Evolutionary conservation across 352 stramenopile genomes (phyloP).

Genomic region (Pythium utonaiense): DNA sequence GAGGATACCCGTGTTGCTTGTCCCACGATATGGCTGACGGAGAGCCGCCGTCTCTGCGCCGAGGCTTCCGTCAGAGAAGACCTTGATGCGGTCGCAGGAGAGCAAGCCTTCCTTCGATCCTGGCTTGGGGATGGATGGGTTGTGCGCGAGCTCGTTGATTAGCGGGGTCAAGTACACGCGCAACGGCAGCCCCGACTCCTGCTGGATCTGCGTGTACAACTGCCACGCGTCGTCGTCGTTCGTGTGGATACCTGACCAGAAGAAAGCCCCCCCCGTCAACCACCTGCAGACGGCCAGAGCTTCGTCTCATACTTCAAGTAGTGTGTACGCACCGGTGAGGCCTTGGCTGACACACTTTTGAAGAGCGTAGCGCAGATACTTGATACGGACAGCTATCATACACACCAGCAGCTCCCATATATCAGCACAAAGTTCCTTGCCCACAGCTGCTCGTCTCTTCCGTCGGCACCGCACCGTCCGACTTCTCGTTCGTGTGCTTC

Average conservation of each 20-base stretch:
- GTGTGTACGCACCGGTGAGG: slow-evolving; percentile 43
- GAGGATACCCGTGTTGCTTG: slow-evolving; percentile 71
- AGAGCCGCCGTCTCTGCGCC: slow-evolving; percentile 86
- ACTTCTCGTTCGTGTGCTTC: slow-evolving; percentile 68
- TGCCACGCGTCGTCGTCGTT: slow-evolving; percentile 80
- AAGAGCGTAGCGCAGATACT: slow-evolving; percentile 61
- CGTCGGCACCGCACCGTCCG: slow-evolving; percentile 32
- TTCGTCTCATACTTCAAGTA: too few species aligned
- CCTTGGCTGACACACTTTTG: slow-evolving; percentile 67
- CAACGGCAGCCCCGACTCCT: slow-evolving; percentile 44
- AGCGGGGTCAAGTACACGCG: slow-evolving; percentile 78
- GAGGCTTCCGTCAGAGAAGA: slow-evolving; percentile 87
- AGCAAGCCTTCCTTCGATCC: slow-evolving; percentile 49
- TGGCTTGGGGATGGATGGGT: slow-evolving; percentile 33
- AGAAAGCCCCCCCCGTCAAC: not conserved
- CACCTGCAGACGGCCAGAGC: too few species aligned
- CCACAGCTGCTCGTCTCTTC: not conserved
- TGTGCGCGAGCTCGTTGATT: slow-evolving; percentile 58
- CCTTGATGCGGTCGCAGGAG: slow-evolving; percentile 83
- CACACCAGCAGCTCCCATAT: not conserved
- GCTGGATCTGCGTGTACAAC: slow-evolving; percentile 80
- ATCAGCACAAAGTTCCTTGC: not conserved
- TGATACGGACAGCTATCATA: slow-evolving; percentile 42
- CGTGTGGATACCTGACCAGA: slow-evolving; percentile 61
- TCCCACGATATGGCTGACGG: slow-evolving; percentile 57